Evolutionary conservation across 1,284 basidiomycete species (phyloP), one percentile per base, ranked within the genome.

Genomic region (Moesziomyces aphidis): DNA sequence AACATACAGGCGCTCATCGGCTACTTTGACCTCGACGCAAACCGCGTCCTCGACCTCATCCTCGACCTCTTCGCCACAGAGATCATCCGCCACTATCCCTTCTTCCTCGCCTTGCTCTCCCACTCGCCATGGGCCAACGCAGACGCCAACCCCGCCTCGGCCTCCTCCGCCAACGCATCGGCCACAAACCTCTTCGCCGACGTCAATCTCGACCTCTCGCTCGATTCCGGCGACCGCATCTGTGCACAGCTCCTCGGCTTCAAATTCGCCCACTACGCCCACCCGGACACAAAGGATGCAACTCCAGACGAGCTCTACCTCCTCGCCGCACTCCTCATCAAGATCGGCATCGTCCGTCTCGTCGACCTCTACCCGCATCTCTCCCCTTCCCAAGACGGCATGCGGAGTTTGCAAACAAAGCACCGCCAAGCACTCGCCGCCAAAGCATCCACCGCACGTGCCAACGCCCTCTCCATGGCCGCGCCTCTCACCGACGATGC

Each of bases 21-120:
- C 26, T 95, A 93, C 85, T 99, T 98, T 83, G 94, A 97, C 85
- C 89, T 99, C 50, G 94, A 97, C 81, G 95, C 97, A 10, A 94
- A 95, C 79, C 89, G 96, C 66, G 94, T 93, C 0, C 88, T 99
- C 66, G 97, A 99, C 83, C 88, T 99, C 72, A 92, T 98, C 61
- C 89, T 99, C 44, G 96, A 99, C 83, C 90, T 97, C 17, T 91
- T 97, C 73, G 91, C 91, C 11, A 89, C 90, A 60, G 91, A 97
- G 81, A 86, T 97, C 43, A 86, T 90, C 5, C 90, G 91, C 0
- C 94, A 99, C 82, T 92, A 93, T 85, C 89, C 89, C n/a, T 98
- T 98, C 87, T 98, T 97, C 86, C 86, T 97, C 36, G 90, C 92
- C 2, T 88, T 99, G 34, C 86, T 99, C 17, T 89, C 90, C 1